A percentile compares a stretch with the other conserved stretches of the same genome.
These are phyloP conservation scores for Phaseolus lunatus DNA, from an alignment of 306 rosid genomes.

Conservation along the genomic window DNA sequence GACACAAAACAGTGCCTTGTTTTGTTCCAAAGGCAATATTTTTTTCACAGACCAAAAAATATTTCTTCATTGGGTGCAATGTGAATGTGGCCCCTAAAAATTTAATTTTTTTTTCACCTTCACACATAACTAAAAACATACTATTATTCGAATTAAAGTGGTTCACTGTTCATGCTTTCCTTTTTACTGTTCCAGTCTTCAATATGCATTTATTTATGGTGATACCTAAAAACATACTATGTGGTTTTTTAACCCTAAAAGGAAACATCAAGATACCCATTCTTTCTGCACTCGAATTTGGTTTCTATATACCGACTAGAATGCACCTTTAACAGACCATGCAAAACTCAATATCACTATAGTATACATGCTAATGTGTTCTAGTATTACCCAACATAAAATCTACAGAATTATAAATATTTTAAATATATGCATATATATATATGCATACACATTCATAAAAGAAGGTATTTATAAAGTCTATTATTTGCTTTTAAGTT, in stretches of 20 bases:
- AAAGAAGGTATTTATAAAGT: no score
- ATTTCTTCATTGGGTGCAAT: slow-evolving; percentile 16
- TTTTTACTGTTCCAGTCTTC: not conserved
- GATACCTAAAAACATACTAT: not conserved
- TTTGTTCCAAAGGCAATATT: slow-evolving; percentile 23
- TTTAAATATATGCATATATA: no score
- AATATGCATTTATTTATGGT: not conserved
- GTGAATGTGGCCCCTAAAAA: not conserved
- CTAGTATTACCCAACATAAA: no score
- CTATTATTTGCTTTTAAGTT: no score
- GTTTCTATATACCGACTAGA: no score
- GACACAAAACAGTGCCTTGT: slow-evolving; percentile 33
- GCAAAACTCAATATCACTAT: no score
- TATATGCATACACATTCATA: no score
- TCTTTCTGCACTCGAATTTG: not conserved
- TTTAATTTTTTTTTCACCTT: not conserved
- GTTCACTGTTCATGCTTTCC: not conserved
- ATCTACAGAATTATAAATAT: no score
- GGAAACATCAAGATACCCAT: not conserved
- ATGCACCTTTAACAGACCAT: no score
- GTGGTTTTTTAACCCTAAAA: not conserved
- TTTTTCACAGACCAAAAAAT: slow-evolving; percentile 36
- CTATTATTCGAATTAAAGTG: not conserved
- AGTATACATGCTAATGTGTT: no score
- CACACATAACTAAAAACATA: not conserved